Base-by-base conservation (phyloP, 805 yeast genomes). In the Ogataea dorogensis region DNA sequence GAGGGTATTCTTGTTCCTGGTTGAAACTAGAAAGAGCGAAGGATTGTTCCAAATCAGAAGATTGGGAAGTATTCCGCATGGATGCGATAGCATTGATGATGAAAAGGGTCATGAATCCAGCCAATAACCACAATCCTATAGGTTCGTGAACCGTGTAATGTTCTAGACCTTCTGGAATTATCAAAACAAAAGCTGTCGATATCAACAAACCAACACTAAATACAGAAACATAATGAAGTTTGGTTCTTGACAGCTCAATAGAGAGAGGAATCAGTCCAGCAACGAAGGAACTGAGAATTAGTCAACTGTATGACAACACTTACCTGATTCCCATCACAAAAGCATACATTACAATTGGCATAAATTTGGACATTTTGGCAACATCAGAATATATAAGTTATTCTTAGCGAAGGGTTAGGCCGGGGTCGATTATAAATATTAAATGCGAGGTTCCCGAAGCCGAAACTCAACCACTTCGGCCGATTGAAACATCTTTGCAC, bases 121-220 rank as follows among this genome's bases (percentile, higher is more conserved):
- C 40, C 1, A 79, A 48, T 24, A 80, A 52, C 21, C 76, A 56
- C 3, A 71, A 28, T 1, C 86, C 85, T 24, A 74, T 55, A 10
- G 59, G 54, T 13, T 52, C 50, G 4, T 36, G 36, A 8, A 42
- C 51, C 1, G 44, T 41, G 24, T 47, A 43, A 33, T 43, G 66
- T 42, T 70, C 75, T 13, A 75, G 63, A 3, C 86, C 86, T 53
- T 81, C 88, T 1, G 87, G 87, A 13, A 81, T 67, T 17, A 81
- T 73, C 12, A 81, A 63, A 7, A 72, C 64, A 36, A 80, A 55
- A 1, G 82, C 68, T 0, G 86, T 73, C 5, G 86, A 79, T 5
- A 80, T 59, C 34, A 81, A 63, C 14, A 81, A 59, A 1, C 87
- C 87, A 47, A 71, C 67, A 36, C 83, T 77, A 31, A 79, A 59